Base-by-base conservation (phyloP, 202 grass and related monocot species). In the Miscanthus sacchariflorus region DNA sequence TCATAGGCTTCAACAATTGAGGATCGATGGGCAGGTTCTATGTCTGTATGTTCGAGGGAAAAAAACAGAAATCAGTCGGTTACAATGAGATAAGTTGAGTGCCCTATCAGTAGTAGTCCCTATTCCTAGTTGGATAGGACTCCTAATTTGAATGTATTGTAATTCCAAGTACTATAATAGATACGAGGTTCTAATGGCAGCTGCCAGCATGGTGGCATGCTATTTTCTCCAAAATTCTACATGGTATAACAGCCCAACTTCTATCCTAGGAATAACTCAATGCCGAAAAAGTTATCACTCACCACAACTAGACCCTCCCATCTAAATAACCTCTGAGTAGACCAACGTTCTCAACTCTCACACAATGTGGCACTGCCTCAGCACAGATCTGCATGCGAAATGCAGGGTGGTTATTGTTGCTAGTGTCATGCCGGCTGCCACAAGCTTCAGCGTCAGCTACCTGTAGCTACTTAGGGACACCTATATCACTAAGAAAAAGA, bases 401-500 rank as follows among this genome's bases (percentile, higher is more conserved):
- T 56, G 19, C 18, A 58, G 6, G 54, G 54, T n/a, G 19, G 7
- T 21, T 58, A 58, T 58, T n/a, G 54, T 58, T 9, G 6, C 54
- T n/a, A 58, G 54, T 21, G 19, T 58, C 21, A 63, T 63, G 21
- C 58, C 0, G 9, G 21, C 21, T 63, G 58, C 21, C 58, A 63
- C 58, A 63, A 24, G 58, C 58, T 63, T 63, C 58, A 11, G n/a
- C 1, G 2, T 63, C 58, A 24, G 9, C 58, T 63, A 0, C 58
- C n/a, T 70, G 68, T 46, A 72, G 18, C 70, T 72, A 72, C 36
- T 24, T 63, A 63, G 8, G 56, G 21, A 63, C 58, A 63, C 58
- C 58, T 63, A 63, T 63, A 63, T 63, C 21, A 63, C n/a, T 63
- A 63, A 70, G 68, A 38, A 70, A 15, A 70, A 67, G 12, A 67